phyloP scores from a whole-genome alignment of 2,329 filamentous ascomycete genomes.

The Sporothrix dimorphospora region DNA sequence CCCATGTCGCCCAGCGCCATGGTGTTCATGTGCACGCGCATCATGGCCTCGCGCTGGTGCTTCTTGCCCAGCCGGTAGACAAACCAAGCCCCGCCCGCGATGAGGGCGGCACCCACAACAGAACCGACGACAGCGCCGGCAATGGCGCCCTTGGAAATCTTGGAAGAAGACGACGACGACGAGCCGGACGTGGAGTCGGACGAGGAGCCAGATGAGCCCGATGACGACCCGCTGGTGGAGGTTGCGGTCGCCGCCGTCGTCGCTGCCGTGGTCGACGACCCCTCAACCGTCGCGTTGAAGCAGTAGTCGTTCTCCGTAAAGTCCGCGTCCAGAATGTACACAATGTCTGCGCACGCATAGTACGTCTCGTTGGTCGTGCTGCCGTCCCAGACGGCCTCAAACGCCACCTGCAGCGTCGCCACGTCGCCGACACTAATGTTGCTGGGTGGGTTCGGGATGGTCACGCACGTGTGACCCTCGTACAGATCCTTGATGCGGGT shows the following conservation, averaged over 20 bases:
- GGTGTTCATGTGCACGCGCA: slow-evolving; percentile 30
- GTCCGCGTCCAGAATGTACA: slow-evolving; percentile 31
- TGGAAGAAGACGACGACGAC: slow-evolving; percentile 25
- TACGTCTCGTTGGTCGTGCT: slow-evolving; percentile 39
- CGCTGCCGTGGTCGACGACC: slow-evolving; percentile 27
- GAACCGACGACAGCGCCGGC: slow-evolving; percentile 45
- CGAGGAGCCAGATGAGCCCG: not conserved
- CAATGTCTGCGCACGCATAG: slow-evolving; percentile 45
- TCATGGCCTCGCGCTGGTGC: slow-evolving; percentile 23
- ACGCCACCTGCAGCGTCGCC: slow-evolving; percentile 44
- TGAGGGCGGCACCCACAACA: slow-evolving; percentile 37
- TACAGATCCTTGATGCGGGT: slow-evolving; percentile 38
- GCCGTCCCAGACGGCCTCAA: slow-evolving; percentile 39
- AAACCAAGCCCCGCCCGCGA: not conserved
- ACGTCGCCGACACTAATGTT: slow-evolving; percentile 39
- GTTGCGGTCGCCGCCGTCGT: slow-evolving; percentile 22
- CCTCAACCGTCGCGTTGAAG: slow-evolving; percentile 42
- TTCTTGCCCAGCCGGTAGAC: slow-evolving; percentile 29
- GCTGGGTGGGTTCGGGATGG: slow-evolving; percentile 37
- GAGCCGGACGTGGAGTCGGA: not conserved
- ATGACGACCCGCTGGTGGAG: not conserved
- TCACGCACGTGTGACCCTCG: slow-evolving; percentile 44
- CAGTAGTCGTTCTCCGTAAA: slow-evolving; percentile 41
- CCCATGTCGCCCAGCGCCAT: slow-evolving; percentile 25
- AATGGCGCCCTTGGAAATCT: slow-evolving; percentile 41